A percentile compares a stretch with the other conserved stretches of the same genome.
Evolutionary conservation across 257 asterid genomes (phyloP).

Genomic region (Fraxinus cuspidata): DNA sequence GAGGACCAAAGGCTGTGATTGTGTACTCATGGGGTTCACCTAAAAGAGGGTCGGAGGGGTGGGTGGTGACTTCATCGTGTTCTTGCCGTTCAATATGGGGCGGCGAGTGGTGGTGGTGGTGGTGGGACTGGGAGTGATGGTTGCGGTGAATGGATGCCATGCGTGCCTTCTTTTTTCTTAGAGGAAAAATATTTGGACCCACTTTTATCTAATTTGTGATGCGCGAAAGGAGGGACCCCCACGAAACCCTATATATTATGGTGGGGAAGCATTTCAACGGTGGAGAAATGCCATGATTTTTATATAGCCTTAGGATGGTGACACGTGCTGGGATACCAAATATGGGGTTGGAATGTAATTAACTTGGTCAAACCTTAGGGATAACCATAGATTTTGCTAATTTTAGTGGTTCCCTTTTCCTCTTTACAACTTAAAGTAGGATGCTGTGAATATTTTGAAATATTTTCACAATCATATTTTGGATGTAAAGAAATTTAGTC

Average conservation of each 20-base stretch:
- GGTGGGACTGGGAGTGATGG: constrained; percentile 13
- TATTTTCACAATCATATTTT: not conserved
- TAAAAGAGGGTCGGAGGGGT: constrained; percentile 54
- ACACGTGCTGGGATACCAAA: constrained; percentile 25
- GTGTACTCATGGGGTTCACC: constrained; percentile 42
- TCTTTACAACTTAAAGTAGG: not conserved
- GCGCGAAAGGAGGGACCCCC: constrained; percentile 34
- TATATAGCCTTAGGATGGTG: constrained; percentile 24
- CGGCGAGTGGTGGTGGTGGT: constrained; percentile 21
- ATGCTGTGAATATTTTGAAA: not conserved
- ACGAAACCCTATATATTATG: constrained; percentile 24
- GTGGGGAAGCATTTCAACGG: constrained; percentile 31
- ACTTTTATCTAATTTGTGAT: constrained; percentile 31
- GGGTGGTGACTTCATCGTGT: constrained; percentile 30
- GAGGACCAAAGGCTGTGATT: constrained; percentile 48
- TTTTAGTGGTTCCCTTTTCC: not conserved
- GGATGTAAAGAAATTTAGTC: not conserved
- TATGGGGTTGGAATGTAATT: constrained; percentile 13
- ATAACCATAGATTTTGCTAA: not conserved
- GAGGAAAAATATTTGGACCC: constrained; percentile 32
- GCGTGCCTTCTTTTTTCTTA: constrained; percentile 16
- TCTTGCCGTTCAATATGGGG: constrained; percentile 29
- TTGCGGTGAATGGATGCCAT: constrained; percentile 36
- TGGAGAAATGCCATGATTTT: not conserved
- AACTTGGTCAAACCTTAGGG: constrained; percentile 17